Evolutionary conservation across 2,329 filamentous ascomycete species (phyloP).

Genomic region (Pseudopyricularia javanii): DNA sequence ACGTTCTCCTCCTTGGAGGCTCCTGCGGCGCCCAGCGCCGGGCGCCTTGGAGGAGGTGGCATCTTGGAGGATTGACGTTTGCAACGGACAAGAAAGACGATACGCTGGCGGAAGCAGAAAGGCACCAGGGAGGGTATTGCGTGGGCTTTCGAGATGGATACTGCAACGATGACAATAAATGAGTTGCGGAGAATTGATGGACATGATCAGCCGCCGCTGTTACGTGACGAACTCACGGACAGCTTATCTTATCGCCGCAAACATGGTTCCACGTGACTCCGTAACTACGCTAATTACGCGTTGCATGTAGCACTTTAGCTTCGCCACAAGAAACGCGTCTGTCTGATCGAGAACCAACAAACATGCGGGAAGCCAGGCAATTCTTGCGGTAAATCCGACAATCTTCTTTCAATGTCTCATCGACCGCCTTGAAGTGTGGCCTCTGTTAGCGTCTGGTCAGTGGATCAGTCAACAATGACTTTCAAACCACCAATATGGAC

Average conservation of each 20-base stretch:
- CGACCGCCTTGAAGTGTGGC: not conserved
- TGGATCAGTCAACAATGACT: not conserved
- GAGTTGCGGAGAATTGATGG: no score
- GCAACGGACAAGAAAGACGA: not conserved
- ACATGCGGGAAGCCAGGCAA: not conserved
- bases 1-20: conserved; percentile 76
- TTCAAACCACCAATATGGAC: conserved; percentile 33
- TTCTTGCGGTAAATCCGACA: not conserved
- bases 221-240: no score
- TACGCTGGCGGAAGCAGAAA: no score
- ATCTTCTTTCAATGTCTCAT: not conserved
- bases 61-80: not conserved
- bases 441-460: not conserved
- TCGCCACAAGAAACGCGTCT: no score
- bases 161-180: no score
- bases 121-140: no score
- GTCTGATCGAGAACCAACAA: not conserved
- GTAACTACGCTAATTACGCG: no score
- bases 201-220: no score
- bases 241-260: no score
- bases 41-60: conserved; percentile 1
- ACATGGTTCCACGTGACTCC: no score
- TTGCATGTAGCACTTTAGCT: no score
- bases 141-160: no score
- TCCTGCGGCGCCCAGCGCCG: not conserved